These are phyloP conservation scores for Beauveria asiatica DNA, from an alignment of 2,329 filamentous ascomycete species.

Conservation along the genomic window DNA sequence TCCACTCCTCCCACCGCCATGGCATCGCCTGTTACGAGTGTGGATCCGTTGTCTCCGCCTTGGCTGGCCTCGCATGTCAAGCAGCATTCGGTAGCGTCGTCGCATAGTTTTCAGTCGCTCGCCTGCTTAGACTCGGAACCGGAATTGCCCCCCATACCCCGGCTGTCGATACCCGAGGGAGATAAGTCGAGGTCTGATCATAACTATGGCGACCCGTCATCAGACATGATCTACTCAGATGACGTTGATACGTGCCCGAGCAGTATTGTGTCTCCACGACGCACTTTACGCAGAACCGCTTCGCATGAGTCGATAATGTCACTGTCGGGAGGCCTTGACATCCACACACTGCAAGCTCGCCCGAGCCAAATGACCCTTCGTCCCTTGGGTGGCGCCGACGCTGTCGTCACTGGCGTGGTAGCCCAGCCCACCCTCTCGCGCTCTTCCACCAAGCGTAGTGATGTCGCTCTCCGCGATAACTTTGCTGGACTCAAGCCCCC, in stretches of 20 bases:
- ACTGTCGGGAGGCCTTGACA: constrained; percentile 78
- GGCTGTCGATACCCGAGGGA: constrained; percentile 28
- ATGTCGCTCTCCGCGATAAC: constrained; percentile 50
- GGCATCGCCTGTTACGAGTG: constrained; percentile 71
- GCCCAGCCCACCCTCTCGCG: constrained; percentile 50
- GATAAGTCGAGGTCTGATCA: constrained; percentile 19
- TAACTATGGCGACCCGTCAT: constrained; percentile 16
- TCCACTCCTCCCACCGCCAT: constrained; percentile 70
- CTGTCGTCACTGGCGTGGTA: constrained; percentile 49
- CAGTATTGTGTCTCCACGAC: constrained; percentile 18
- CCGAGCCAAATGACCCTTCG: constrained; percentile 64
- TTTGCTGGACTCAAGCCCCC: constrained; percentile 31
- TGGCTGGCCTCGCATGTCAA: constrained; percentile 47
- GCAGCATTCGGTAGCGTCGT: constrained; percentile 47
- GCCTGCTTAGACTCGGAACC: constrained; percentile 27
- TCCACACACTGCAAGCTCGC: constrained; percentile 68
- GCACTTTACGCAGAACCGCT: constrained; percentile 50
- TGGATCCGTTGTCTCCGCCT: constrained; percentile 57
- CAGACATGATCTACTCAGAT: neutral
- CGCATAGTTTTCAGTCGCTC: constrained; percentile 37
- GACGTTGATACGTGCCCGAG: neutral
- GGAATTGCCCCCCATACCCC: constrained; percentile 15
- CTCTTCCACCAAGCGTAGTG: constrained; percentile 38
- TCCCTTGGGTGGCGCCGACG: constrained; percentile 45
- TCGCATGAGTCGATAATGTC: constrained; percentile 91